Conservation (phyloP, 495 filamentous ascomycete genomes). For the Neurospora tetraspora region DNA sequence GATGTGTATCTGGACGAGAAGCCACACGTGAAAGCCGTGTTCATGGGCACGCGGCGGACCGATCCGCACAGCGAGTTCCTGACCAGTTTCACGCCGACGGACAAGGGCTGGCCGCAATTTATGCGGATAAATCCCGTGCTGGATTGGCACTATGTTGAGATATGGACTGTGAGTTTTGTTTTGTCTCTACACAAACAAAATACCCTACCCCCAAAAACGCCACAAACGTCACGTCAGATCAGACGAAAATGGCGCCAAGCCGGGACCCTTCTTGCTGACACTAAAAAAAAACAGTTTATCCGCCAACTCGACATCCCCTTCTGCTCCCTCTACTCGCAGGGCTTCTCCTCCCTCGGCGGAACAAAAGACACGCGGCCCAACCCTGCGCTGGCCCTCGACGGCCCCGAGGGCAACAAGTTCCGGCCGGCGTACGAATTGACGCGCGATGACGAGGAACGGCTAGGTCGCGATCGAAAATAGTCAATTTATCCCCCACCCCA, state of each 20-base stretch:
- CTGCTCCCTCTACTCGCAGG: conserved; percentile 72
- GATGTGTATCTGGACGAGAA: conserved; percentile 59
- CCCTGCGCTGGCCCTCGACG: conserved; percentile 50
- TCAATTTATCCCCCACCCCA: neutral
- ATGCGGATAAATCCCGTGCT: conserved; percentile 92
- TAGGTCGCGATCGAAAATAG: conserved; percentile 53
- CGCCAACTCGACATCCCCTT: conserved; percentile 67
- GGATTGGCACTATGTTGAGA: conserved; percentile 94
- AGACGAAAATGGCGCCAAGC: neutral
- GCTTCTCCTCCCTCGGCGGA: conserved; percentile 64
- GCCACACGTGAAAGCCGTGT: conserved; percentile 63
- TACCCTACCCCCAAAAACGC: too few relatives aligned
- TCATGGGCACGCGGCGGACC: conserved; percentile 84
- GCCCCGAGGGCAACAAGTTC: conserved; percentile 35
- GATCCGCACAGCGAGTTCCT: conserved; percentile 80
- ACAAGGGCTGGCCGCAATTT: conserved; percentile 83
- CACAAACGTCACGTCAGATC: neutral
- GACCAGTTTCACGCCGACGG: conserved; percentile 74
- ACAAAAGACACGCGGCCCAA: conserved; percentile 87
- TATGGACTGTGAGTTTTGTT: conserved; percentile 65
- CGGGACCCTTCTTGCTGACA: neutral
- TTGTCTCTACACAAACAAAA: too few relatives aligned
- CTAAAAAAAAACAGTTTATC: conserved; percentile 59
- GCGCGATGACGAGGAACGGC: conserved; percentile 74
- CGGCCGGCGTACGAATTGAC: conserved; percentile 79